Percentiles rank a stretch among this genome's conserved stretches.
Conservation (phyloP, 805 yeast species). For the Candida tibetensis region DNA sequence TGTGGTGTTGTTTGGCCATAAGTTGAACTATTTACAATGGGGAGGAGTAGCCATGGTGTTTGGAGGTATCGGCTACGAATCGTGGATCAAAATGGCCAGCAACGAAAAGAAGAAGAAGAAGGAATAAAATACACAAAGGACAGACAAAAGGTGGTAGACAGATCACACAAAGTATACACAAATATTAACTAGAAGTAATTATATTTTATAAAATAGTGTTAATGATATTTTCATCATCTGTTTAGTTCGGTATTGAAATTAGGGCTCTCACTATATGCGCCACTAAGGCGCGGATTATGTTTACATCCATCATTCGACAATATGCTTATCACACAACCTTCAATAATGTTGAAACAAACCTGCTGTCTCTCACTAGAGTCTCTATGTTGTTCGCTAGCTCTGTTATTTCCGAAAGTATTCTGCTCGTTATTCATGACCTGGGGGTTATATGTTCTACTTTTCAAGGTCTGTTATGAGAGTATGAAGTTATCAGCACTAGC, state of each 20-base stretch:
- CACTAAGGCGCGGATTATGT: too few species aligned
- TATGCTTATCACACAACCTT: constrained; percentile 24
- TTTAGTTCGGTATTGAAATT: too few species aligned
- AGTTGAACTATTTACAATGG: constrained; percentile 65
- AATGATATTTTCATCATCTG: too few species aligned
- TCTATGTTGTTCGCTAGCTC: constrained; percentile 2
- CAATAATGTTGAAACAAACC: constrained; percentile 14
- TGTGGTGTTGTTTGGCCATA: constrained; percentile 84
- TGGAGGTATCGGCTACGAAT: constrained; percentile 81
- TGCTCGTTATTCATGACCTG: constrained; percentile 45
- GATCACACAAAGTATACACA: too few species aligned
- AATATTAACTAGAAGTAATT: too few species aligned
- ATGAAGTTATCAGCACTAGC: constrained; percentile 8
- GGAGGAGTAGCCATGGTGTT: constrained; percentile 76
- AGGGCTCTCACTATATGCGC: too few species aligned
- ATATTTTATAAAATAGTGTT: too few species aligned
- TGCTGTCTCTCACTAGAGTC: background rate
- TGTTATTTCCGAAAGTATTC: constrained; percentile 48
- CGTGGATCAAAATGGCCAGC: constrained; percentile 38
- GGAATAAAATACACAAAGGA: constrained; percentile 4
- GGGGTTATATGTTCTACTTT: constrained; percentile 42
- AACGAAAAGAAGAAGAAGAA: constrained; percentile 9
- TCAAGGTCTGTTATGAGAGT: constrained; percentile 23
- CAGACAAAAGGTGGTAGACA: background rate
- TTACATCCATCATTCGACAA: too few species aligned